Conservation (phyloP, 805 yeast genomes). For the Metschnikowia lochheadii region DNA sequence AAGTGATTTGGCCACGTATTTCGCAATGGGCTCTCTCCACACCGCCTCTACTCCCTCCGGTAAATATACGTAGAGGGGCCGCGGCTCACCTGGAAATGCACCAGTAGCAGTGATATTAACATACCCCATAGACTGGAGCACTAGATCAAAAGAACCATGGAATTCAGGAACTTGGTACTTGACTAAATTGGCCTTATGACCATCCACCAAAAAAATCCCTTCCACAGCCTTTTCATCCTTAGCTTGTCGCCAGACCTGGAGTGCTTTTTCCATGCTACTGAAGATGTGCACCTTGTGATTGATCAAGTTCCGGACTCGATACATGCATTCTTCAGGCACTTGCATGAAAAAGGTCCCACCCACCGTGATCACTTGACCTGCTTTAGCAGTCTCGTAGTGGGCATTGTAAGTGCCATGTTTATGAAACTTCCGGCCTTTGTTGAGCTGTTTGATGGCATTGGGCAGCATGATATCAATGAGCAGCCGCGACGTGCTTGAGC, state of each 20-base stretch:
- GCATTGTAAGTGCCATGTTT: constrained; percentile 30
- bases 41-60: constrained; percentile 54
- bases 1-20: constrained; percentile 35
- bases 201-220: constrained; percentile 17
- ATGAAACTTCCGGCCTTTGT: constrained; percentile 26
- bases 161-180: constrained; percentile 65
- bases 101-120: constrained; percentile 61
- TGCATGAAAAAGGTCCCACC: constrained; percentile 61
- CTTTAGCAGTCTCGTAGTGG: constrained; percentile 35
- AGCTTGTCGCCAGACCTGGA: constrained; percentile 19
- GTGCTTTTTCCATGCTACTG: constrained; percentile 27
- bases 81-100: constrained; percentile 18
- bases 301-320: constrained; percentile 45
- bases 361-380: constrained; percentile 44
- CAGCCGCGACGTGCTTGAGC: constrained; percentile 20
- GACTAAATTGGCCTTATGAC: constrained; percentile 7
- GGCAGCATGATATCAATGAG: constrained; percentile 25
- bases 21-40: constrained; percentile 50
- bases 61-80: constrained; percentile 40
- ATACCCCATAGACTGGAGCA: constrained; percentile 62
- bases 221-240: constrained; percentile 23
- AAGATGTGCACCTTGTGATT: constrained; percentile 38
- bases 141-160: constrained; percentile 60
- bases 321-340: constrained; percentile 49
- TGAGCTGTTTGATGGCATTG: constrained; percentile 22